Base-by-base conservation (phyloP, 768 basidiomycete species). In the Macrolepiota fuliginosa region DNA sequence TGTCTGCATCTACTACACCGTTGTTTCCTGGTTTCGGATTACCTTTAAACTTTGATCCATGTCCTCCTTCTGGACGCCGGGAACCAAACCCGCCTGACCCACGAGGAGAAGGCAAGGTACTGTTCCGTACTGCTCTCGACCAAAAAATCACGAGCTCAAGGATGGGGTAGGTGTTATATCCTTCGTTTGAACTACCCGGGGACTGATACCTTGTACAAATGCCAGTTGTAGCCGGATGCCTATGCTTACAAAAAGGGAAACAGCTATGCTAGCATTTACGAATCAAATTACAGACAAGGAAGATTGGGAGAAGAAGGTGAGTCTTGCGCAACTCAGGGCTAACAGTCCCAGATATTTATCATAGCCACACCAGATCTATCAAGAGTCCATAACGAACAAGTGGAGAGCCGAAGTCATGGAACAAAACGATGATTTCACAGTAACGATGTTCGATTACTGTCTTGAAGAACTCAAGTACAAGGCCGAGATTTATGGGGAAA, bases 391-490 rank as follows among this genome's bases (percentile, higher is more conserved):
- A n/a, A 53, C 61, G 2, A 25, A 52, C 4, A 65, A 65, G 49
- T 69, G 69, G 69, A 66, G 62, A 49, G 49, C 37, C 5, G 69
- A 70, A 54, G 56, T 55, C 15, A 15, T 64, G 7, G 4, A 56
- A 35, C 45, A 11, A 13, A 22, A 37, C 1, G 27, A 39, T 1
- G 64, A 64, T 32, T 49, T 65, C 24, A 62, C 62, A 4, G 29
- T 52, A 36, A 55, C 46, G 37, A 69, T 68, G 69, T 63, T 62
- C 39, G 45, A 55, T 36, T 66, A 62, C 53, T 69, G 67, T 61
- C 68, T 71, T 42, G 67, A 52, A 1, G 70, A 71, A 47, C 63
- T 71, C 2, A 64, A 63, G 37, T 63, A 66, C 60, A 67, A 68
- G 40, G 66, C 69, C 13, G 49, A 63, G 25, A 19, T 46, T 15